Conservation (phyloP, 306 rosid genomes). For the Ormosia semicastrata region DNA sequence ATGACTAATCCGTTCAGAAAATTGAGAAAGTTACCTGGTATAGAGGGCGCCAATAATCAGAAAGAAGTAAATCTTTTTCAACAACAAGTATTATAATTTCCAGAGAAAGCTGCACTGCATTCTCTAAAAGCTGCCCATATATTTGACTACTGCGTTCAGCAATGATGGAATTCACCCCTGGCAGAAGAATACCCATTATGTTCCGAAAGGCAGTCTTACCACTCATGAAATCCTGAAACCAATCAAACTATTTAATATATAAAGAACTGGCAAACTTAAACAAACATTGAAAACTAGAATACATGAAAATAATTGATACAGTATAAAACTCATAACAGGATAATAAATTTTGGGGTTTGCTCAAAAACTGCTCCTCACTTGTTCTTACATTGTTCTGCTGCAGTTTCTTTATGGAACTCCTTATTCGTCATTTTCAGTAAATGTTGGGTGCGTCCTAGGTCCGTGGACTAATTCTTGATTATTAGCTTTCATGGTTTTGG, state of each 20-base stretch:
- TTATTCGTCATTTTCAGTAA: too few species aligned
- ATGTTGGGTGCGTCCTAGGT: background rate
- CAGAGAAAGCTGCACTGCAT: constrained; percentile 84
- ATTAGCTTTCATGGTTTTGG: background rate
- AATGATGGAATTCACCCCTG: constrained; percentile 70
- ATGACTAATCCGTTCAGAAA: background rate
- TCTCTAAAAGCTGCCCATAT: constrained; percentile 83
- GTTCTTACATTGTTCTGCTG: background rate
- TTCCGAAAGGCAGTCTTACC: constrained; percentile 86
- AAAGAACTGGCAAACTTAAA: background rate
- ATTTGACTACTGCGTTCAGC: constrained; percentile 76
- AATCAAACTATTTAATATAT: background rate
- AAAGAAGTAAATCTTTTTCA: constrained; percentile 81
- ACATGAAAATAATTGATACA: background rate
- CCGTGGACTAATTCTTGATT: background rate
- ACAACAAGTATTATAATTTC: constrained; percentile 80
- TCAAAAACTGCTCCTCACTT: background rate
- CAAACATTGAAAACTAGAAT: background rate
- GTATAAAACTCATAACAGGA: constrained; percentile 4
- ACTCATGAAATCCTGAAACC: constrained; percentile 94
- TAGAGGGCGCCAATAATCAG: constrained; percentile 93
- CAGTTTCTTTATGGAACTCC: background rate
- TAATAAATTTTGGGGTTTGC: background rate
- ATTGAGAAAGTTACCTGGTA: constrained; percentile 64
- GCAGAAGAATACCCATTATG: constrained; percentile 90